phyloP scores from a whole-genome alignment of 306 rosid genomes.

The Quillaja saponaria region DNA sequence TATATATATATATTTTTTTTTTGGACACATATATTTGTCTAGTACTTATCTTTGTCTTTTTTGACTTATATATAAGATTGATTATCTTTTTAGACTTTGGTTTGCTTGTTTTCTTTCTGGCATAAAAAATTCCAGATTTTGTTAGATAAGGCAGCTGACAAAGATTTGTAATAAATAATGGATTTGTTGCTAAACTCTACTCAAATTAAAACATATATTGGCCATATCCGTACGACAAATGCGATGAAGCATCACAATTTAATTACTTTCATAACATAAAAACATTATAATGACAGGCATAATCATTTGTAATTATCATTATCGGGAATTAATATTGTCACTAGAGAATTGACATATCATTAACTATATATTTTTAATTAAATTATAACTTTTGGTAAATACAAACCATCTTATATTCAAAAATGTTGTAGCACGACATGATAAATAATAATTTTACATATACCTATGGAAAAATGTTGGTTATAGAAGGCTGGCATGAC shows the following conservation, averaged over 20 bases:
- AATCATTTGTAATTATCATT: conserved; percentile 49
- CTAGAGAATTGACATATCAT: no score
- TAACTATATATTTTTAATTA: no score
- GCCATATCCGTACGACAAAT: conserved; percentile 33
- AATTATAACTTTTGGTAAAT: no score
- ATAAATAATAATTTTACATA: no score
- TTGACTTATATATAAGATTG: not conserved
- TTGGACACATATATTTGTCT: not conserved
- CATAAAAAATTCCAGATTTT: conserved; percentile 17
- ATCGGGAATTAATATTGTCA: no score
- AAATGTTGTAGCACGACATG: no score
- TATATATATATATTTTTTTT: no score
- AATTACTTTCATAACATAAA: conserved; percentile 31
- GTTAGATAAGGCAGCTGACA: conserved; percentile 44
- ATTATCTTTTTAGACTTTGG: conserved; percentile 33
- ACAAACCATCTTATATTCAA: no score
- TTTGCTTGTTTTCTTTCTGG: conserved; percentile 28
- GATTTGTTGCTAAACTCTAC: not conserved
- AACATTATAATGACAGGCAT: conserved; percentile 40
- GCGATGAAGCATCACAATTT: no score
- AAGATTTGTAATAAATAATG: conserved; percentile 35
- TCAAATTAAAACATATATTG: not conserved
- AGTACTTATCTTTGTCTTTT: conserved; percentile 39
- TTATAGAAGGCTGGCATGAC: conserved; percentile 20
- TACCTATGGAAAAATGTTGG: no score